A percentile compares a stretch with the other conserved stretches of the same genome.
phyloP scores from a whole-genome alignment of 371 early-diverging fungal species.

The Conidiobolus incongruus region DNA sequence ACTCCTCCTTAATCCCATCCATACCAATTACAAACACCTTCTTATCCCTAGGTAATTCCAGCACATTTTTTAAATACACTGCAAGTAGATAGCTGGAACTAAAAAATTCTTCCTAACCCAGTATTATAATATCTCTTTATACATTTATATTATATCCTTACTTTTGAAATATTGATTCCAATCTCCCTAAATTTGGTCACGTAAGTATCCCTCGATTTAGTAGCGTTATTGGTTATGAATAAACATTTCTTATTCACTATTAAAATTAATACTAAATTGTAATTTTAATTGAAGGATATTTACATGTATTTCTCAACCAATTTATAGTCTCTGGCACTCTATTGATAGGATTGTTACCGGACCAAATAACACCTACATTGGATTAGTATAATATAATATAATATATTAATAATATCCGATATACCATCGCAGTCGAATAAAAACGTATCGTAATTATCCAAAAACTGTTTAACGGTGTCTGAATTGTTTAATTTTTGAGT shows the following conservation, averaged over 20 bases:
- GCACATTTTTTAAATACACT: conserved; percentile 58
- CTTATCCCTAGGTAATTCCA: conserved; percentile 58
- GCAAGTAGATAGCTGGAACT: conserved; percentile 90
- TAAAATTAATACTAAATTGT: too few species aligned
- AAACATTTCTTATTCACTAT: conserved; percentile 37
- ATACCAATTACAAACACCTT: conserved; percentile 81
- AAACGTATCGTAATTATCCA: too few species aligned
- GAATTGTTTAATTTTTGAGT: too few species aligned
- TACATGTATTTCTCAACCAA: conserved; percentile 7
- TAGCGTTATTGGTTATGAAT: conserved; percentile 93
- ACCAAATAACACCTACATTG: conserved; percentile 97
- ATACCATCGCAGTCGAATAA: too few species aligned
- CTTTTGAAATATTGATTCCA: conserved; percentile 42
- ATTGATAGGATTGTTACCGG: conserved; percentile 38
- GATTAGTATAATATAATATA: too few species aligned
- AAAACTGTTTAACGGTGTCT: too few species aligned
- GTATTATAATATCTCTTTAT: neutral
- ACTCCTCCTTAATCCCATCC: conserved; percentile 70
- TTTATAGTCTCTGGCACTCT: conserved; percentile 44
- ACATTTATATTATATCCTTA: conserved; percentile 15
- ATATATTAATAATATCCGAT: too few species aligned
- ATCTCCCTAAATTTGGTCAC: conserved; percentile 55
- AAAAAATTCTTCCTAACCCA: conserved; percentile 66
- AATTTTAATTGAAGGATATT: too few species aligned
- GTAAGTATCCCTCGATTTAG: conserved; percentile 62